Evolutionary conservation across 2,329 filamentous ascomycete genomes (phyloP).

Genomic region (Lojkania enalia): DNA sequence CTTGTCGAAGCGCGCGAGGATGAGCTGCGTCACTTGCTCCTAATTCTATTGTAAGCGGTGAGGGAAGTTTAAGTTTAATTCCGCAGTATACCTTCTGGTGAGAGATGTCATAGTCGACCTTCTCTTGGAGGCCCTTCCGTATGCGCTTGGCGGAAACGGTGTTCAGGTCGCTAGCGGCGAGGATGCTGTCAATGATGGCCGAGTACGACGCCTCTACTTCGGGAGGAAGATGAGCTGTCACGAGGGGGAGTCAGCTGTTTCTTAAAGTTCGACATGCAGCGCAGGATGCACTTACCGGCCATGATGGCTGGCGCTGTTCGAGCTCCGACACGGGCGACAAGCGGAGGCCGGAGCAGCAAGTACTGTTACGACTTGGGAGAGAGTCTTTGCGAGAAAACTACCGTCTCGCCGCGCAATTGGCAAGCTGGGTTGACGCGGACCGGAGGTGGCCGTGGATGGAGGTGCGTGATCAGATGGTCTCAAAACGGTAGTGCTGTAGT

Average conservation of each 20-base stretch:
- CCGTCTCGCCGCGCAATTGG: conserved; percentile 4
- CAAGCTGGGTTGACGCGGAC: conserved; percentile 6
- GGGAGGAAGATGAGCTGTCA: conserved; percentile 43
- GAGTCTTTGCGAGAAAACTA: not conserved
- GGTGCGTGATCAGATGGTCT: conserved; percentile 15
- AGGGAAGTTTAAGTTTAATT: not conserved
- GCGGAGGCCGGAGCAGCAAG: not conserved
- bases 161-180: conserved; percentile 62
- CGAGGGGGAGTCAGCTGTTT: not conserved
- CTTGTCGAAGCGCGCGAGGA: conserved; percentile 56
- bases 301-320: conserved; percentile 24
- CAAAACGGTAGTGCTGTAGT: conserved; percentile 15
- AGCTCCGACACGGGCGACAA: not conserved
- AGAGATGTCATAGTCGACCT: conserved; percentile 63
- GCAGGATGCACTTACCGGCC: conserved; percentile 30
- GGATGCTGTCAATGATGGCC: conserved; percentile 65
- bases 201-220: conserved; percentile 56
- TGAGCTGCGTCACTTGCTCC: conserved; percentile 52
- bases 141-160: conserved; percentile 69
- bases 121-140: conserved; percentile 64
- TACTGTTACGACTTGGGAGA: not conserved
- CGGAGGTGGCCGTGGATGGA: conserved; percentile 6
- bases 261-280: not conserved
- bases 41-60: conserved; percentile 21
- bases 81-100: conserved; percentile 59